A percentile compares a stretch with the other conserved stretches of the same genome.
Conservation (phyloP, 2,329 filamentous ascomycete species). For the Phyllosticta paracitricarpa region DNA sequence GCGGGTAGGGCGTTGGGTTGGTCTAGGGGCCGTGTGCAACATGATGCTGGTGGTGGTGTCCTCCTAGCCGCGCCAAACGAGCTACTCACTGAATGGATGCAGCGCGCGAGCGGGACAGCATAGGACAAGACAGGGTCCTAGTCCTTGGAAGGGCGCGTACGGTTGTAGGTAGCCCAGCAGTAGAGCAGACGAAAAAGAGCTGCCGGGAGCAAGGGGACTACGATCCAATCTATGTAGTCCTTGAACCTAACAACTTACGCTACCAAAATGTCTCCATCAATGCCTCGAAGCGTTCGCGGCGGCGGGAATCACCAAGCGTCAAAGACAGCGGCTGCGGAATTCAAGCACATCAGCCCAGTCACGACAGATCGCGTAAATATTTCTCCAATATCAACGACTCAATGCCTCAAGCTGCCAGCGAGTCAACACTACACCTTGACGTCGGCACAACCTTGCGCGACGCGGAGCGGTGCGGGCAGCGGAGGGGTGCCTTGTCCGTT, state of each 20-base stretch:
- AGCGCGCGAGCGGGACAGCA: too few relatives aligned
- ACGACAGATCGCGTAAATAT: neutral
- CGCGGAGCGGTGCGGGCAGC: neutral
- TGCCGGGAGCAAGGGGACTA: too few relatives aligned
- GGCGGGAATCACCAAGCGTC: neutral
- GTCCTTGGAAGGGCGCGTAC: too few relatives aligned
- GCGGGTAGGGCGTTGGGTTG: neutral
- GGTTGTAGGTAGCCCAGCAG: too few relatives aligned
- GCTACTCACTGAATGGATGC: too few relatives aligned
- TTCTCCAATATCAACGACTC: neutral
- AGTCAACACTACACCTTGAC: neutral
- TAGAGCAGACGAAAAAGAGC: too few relatives aligned
- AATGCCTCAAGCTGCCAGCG: neutral
- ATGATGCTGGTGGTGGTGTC: neutral
- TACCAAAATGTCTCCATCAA: too few relatives aligned
- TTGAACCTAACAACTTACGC: too few relatives aligned
- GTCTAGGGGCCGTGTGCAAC: neutral
- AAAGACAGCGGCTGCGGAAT: neutral
- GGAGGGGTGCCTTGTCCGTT: neutral
- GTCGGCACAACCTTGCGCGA: neutral
- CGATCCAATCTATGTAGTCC: too few relatives aligned
- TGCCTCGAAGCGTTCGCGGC: neutral
- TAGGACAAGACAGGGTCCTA: too few relatives aligned
- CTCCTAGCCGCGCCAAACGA: neutral
- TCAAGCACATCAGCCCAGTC: neutral